Conservation (phyloP, 768 basidiomycete species). For the Crepidotus variabilis region DNA sequence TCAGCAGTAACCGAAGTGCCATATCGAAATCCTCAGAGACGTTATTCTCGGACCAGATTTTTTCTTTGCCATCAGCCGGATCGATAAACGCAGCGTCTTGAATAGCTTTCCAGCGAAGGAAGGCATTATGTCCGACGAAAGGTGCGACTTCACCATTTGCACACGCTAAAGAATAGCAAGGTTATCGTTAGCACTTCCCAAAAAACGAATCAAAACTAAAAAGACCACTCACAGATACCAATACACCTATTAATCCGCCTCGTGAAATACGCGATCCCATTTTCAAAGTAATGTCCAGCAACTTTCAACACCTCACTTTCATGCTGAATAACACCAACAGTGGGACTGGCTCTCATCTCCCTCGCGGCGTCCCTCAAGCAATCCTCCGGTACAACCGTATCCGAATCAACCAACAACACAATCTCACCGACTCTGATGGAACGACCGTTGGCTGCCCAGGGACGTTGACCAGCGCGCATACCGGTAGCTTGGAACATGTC, state of each 20-base stretch:
- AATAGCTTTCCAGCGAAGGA: constrained; percentile 80
- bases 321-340: constrained; percentile 84
- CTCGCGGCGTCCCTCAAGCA: constrained; percentile 83
- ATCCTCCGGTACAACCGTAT: constrained; percentile 77
- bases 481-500: constrained; percentile 61
- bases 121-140: constrained; percentile 85
- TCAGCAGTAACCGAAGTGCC: constrained; percentile 57
- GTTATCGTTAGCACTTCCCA: neutral
- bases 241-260: constrained; percentile 72
- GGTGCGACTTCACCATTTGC: constrained; percentile 82
- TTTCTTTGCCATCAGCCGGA: constrained; percentile 56
- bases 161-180: constrained; percentile 45
- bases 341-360: constrained; percentile 69
- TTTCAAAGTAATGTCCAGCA: constrained; percentile 85
- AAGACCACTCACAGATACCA: constrained; percentile 64
- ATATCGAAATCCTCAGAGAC: constrained; percentile 85
- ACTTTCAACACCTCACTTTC: constrained; percentile 86
- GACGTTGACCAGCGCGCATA: constrained; percentile 35
- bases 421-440: constrained; percentile 71
- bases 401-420: constrained; percentile 76
- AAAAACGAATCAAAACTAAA: constrained; percentile 17
- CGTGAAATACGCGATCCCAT: constrained; percentile 83
- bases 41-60: constrained; percentile 76
- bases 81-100: constrained; percentile 81
- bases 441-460: constrained; percentile 74